These are phyloP conservation scores for Pleodorina starrii DNA, from an alignment of 139 green algal species.

Conservation along the genomic window DNA sequence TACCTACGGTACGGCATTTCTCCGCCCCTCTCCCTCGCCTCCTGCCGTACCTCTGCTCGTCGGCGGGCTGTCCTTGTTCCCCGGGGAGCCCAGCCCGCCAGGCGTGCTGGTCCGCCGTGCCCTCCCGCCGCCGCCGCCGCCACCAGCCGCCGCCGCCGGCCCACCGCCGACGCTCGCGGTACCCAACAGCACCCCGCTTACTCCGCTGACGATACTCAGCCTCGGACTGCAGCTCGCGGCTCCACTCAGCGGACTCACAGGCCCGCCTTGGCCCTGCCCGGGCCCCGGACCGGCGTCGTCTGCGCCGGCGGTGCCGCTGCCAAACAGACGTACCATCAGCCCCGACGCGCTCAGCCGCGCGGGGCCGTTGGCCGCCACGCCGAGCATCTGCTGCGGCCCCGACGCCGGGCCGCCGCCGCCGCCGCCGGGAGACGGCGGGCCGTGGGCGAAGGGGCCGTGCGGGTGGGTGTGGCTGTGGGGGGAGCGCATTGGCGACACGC, in stretches of 20 bases:
- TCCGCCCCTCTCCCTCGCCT: no score
- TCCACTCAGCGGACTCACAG: neutral
- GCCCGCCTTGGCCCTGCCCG: no score
- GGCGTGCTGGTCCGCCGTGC: conserved; percentile 22
- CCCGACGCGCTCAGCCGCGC: neutral
- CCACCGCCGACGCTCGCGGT: neutral
- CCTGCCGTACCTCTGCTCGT: conserved; percentile 16
- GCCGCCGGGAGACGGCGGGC: neutral
- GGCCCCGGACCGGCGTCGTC: neutral
- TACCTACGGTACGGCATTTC: no score
- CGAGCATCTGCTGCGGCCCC: neutral
- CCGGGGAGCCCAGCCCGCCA: neutral
- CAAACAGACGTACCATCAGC: neutral
- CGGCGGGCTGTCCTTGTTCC: conserved; percentile 19
- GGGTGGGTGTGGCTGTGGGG: neutral
- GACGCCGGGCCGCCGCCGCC: neutral
- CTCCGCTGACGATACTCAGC: neutral
- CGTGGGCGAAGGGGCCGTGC: neutral
- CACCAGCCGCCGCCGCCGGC: neutral
- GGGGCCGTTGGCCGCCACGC: neutral
- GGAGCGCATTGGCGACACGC: conserved; percentile 27
- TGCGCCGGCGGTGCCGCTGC: neutral
- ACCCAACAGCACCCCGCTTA: neutral
- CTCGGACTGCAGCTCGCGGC: neutral
- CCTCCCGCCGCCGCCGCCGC: neutral